Evolutionary conservation across 805 yeast genomes (phyloP), one percentile per base, ranked within the genome.

Genomic region (Wickerhamiella lipophila): DNA sequence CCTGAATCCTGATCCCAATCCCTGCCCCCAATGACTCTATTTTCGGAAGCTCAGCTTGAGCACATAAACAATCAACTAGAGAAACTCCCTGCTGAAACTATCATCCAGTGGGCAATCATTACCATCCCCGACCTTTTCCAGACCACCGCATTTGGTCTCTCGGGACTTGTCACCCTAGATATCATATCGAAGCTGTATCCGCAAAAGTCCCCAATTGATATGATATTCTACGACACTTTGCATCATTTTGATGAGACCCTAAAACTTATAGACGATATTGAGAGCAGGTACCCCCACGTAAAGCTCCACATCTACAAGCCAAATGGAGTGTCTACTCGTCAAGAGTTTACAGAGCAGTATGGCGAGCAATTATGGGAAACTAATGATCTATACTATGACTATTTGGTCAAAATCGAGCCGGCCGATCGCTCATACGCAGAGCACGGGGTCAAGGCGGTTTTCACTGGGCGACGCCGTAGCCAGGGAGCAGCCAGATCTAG

Each of bases 171-270:
- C 26, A 88, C 89, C 11, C 70, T 84, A 39, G 96, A 88, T 63
- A 83, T 88, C 74, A 64, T 88, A 25, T 73, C 82, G 27, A 76
- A 78, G 59, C 57, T 80, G 42, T 61, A 53, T 50, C 50, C 52
- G n/a, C 53, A 51, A 8, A 50, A 55, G 52, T 62, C 66, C 40
- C 73, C 79, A 0, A 69, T 83, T 6, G 94, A 87, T 49, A 68
- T 88, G 49, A 81, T 89, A 1, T 89, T 89, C 62, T 72, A 88
- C 43, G 96, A 89, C 62, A 89, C 97, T 0, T 68, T 89, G 53
- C 84, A 88, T 60, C 96, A 89, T 64, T 89, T 89, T 71, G 87
- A 89, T n/a, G 97, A 89, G 64, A 89, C 97, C 0, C 67, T 81
- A 39, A 85, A 80, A 2, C 71, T 89, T 35, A 81, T 88, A 3